Evolutionary conservation across 306 rosid genomes (phyloP).

Genomic region (Gillenia trifoliata): DNA sequence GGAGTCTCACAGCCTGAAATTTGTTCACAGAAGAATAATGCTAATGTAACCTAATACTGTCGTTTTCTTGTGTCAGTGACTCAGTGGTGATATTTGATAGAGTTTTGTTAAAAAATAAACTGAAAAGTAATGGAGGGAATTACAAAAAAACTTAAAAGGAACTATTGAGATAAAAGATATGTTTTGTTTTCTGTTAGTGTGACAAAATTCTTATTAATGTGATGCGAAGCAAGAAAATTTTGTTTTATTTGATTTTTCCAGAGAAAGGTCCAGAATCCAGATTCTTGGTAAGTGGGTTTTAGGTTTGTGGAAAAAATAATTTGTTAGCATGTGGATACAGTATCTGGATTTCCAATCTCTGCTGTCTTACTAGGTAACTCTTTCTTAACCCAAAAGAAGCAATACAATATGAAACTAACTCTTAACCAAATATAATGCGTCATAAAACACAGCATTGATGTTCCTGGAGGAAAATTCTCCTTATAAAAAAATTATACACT

Average conservation of each 20-base stretch:
- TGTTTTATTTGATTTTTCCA: neutral
- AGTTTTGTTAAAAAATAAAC: neutral
- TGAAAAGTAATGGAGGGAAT: neutral
- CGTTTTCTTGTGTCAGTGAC: neutral
- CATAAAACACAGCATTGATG: neutral
- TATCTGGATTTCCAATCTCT: neutral
- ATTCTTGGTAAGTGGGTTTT: neutral
- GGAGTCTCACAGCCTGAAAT: neutral
- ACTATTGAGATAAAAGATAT: neutral
- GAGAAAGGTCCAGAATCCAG: neutral
- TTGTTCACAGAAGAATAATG: neutral
- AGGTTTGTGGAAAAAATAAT: neutral
- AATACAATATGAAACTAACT: neutral
- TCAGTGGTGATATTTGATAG: neutral
- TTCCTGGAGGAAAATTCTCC: neutral
- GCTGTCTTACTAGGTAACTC: neutral
- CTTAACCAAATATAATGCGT: neutral
- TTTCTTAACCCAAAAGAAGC: neutral
- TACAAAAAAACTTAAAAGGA: neutral
- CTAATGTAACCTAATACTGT: neutral
- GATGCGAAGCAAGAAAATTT: neutral
- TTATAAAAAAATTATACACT: neutral
- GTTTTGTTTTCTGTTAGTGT: neutral
- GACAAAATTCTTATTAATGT: neutral
- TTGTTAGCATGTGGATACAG: neutral